phyloP scores from a whole-genome alignment of 805 yeast species.

The Kodamaea restingae region DNA sequence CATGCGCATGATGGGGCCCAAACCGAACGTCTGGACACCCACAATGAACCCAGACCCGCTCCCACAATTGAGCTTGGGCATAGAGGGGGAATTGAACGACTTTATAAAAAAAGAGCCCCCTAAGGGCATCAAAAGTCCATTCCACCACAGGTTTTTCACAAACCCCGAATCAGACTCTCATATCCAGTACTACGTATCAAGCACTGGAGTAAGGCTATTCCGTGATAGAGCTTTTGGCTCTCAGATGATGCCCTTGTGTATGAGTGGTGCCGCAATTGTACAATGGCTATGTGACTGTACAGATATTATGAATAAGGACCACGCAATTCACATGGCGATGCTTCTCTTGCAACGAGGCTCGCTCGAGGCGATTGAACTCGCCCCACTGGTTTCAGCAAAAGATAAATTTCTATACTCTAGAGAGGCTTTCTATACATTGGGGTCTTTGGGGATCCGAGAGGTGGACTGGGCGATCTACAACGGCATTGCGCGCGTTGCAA shows the following conservation, averaged over 20 bases:
- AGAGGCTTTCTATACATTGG: slow-evolving; percentile 41
- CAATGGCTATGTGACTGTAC: slow-evolving; percentile 94
- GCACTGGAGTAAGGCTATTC: slow-evolving; percentile 61
- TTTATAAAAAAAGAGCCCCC: not conserved
- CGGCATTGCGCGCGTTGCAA: not conserved
- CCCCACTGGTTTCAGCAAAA: slow-evolving; percentile 30
- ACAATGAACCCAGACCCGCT: slow-evolving; percentile 44
- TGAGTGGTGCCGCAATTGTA: slow-evolving; percentile 72
- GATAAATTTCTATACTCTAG: slow-evolving; percentile 28
- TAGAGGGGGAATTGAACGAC: not conserved
- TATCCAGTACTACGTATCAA: slow-evolving; percentile 70
- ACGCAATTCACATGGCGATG: slow-evolving; percentile 51
- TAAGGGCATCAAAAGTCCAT: slow-evolving; percentile 46
- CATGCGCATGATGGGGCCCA: slow-evolving; percentile 55
- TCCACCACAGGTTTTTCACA: slow-evolving; percentile 71
- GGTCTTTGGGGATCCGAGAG: slow-evolving; percentile 39
- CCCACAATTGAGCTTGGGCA: not conserved
- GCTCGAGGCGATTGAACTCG: slow-evolving; percentile 40
- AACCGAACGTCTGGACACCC: slow-evolving; percentile 70
- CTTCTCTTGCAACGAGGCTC: slow-evolving; percentile 46
- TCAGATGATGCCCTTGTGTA: slow-evolving; percentile 39
- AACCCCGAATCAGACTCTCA: slow-evolving; percentile 87
- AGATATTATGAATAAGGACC: slow-evolving; percentile 52
- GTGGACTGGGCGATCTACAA: slow-evolving; percentile 27
- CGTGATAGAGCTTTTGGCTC: slow-evolving; percentile 34